These are phyloP conservation scores for Pilasporangium apinafurcum DNA, from an alignment of 352 stramenopile genomes.

Conservation along the genomic window DNA sequence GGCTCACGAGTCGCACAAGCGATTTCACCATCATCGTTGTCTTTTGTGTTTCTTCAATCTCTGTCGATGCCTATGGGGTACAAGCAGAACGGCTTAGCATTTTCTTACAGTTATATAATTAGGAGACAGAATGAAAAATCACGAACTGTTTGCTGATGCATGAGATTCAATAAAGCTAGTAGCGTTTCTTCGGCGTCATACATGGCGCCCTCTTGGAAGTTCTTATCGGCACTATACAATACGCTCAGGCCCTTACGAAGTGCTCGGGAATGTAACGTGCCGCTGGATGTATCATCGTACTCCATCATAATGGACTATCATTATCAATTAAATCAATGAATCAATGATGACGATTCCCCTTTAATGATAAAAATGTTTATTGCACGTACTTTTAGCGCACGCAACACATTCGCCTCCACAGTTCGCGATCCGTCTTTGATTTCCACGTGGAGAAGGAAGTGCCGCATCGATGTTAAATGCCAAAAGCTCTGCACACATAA, in stretches of 20 bases:
- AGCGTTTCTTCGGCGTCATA: slow-evolving; percentile 84
- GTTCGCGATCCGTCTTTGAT: slow-evolving; percentile 69
- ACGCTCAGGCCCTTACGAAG: slow-evolving; percentile 81
- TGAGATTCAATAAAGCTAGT: slow-evolving; percentile 76
- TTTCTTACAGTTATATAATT: background rate
- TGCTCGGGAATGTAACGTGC: slow-evolving; percentile 65
- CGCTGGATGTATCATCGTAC: slow-evolving; percentile 80
- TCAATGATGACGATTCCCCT: background rate
- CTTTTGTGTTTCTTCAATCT: slow-evolving; percentile 70
- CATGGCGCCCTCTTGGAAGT: slow-evolving; percentile 85
- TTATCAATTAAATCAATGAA: background rate
- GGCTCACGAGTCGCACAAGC: slow-evolving; percentile 60
- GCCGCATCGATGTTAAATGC: slow-evolving; percentile 84
- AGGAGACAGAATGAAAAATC: background rate
- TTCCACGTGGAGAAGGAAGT: slow-evolving; percentile 80
- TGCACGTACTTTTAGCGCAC: slow-evolving; percentile 38
- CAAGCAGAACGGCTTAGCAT: background rate
- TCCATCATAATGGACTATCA: slow-evolving; percentile 64
- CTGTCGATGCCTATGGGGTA: slow-evolving; percentile 31
- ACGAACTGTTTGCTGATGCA: slow-evolving; percentile 74
- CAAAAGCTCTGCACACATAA: slow-evolving; percentile 66
- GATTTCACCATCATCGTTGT: slow-evolving; percentile 69
- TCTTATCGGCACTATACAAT: slow-evolving; percentile 77
- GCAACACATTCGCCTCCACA: slow-evolving; percentile 72
- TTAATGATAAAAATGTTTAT: background rate